Percentiles rank a stretch among this genome's conserved stretches.
These are phyloP conservation scores for Scenedesmus sp. DNA, from an alignment of 163 green algal genomes.

Conservation along the genomic window DNA sequence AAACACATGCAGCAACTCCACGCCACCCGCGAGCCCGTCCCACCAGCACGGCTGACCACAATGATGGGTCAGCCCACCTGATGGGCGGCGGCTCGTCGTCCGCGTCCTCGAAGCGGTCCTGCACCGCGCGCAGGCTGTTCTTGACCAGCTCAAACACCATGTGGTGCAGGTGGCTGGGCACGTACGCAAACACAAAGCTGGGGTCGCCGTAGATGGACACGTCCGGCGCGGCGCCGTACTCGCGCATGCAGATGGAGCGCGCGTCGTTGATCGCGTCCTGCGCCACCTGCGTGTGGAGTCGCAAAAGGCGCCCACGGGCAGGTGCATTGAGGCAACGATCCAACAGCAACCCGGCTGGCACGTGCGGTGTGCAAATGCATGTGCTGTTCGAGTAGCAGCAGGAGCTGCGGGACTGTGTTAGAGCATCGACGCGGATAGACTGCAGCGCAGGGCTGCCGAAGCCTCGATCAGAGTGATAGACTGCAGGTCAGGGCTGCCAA, in stretches of 20 bases:
- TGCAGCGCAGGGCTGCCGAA: neutral
- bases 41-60: neutral
- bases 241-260: constrained; percentile 92
- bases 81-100: constrained; percentile 88
- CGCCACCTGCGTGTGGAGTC: constrained; percentile 69
- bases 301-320: no score
- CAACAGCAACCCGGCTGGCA: no score
- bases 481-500: neutral
- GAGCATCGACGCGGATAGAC: no score
- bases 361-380: neutral
- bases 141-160: constrained; percentile 85
- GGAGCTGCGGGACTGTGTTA: neutral
- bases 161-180: constrained; percentile 96
- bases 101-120: constrained; percentile 89
- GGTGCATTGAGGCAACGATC: no score
- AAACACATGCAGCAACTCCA: no score
- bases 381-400: neutral
- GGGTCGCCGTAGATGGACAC: constrained; percentile 95
- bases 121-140: constrained; percentile 94
- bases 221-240: constrained; percentile 94
- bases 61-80: constrained; percentile 27
- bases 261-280: constrained; percentile 95
- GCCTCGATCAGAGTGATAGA: neutral
- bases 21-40: no score
- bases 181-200: constrained; percentile 95